Percentiles rank a stretch among this genome's conserved stretches.
phyloP scores from a whole-genome alignment of 257 asterid genomes.

The Jaltomata sinuosa region DNA sequence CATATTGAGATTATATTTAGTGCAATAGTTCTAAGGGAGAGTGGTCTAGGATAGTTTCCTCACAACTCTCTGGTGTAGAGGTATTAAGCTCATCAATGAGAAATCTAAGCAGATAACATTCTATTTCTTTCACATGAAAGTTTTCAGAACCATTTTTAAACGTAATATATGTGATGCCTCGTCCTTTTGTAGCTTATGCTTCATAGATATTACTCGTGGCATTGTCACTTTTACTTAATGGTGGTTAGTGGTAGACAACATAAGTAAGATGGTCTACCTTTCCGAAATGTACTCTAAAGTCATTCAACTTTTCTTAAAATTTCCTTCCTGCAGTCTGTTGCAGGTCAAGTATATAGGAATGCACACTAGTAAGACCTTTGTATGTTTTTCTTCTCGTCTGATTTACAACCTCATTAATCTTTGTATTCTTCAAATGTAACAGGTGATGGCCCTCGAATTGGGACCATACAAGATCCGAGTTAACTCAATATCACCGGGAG shows the following conservation, averaged over 20 bases:
- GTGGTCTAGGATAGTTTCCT: not conserved
- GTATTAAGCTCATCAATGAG: not conserved
- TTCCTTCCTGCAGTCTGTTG: not conserved
- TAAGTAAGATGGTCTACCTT: not conserved
- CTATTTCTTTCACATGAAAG: not conserved
- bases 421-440: not conserved
- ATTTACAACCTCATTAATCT: not conserved
- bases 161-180: not conserved
- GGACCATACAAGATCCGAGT: conserved; percentile 57
- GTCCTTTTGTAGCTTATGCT: not conserved
- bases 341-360: not conserved
- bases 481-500: conserved; percentile 64
- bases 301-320: not conserved
- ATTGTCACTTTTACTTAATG: not conserved
- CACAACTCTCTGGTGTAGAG: not conserved
- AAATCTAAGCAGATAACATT: not conserved
- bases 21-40: not conserved
- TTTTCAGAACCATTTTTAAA: not conserved
- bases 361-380: not conserved
- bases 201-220: not conserved
- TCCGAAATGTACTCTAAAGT: not conserved
- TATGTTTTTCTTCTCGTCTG: not conserved
- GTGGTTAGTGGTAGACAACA: not conserved
- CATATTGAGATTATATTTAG: not conserved
- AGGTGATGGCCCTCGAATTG: conserved; percentile 77